Evolutionary conservation across 441 rosid genomes (phyloP), one percentile per base, ranked within the genome.

Genomic region (Kokia cookei): DNA sequence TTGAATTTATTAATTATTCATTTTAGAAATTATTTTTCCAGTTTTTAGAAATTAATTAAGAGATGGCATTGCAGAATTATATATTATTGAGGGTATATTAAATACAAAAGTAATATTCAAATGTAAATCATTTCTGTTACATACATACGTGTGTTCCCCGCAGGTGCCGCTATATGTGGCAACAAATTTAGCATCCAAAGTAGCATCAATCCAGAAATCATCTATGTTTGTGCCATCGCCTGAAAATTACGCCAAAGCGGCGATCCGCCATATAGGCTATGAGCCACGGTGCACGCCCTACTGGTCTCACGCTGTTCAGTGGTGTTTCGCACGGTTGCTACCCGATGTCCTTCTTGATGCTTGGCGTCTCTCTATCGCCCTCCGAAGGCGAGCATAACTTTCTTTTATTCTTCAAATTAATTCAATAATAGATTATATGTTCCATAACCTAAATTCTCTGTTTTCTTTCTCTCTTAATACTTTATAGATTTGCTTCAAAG

Each of bases 131-230:
- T 14, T 61, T 29, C 0, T 17, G 1, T 15, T 64, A 9, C 10
- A 19, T n/a, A 42, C 9, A 32, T 35, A 15, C 17, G 13, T 22
- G n/a, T 71, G 42, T 8, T 7, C 26, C 27, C 3, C 7, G 26
- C 17, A 92, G 96, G 91, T 87, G 1, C 97, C 96, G 2, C 62
- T 91, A 40, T 91, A 91, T 65, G 96, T 93, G 35, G 91, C 96
- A 45, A 93, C 98, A 22, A 86, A 81, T 65, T 90, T 90, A 93
- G 86, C 80, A 29, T 79, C 87, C n/a, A 77, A 64, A 70, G 92
- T 85, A 9, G 95, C 92, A 4, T 75, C 66, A 0, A 85, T 91
- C 26, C 71, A 82, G 50, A 77, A 72, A 65, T 54, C 85, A 50
- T 85, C 94, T 11, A 24, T 85, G 69, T 93, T 88, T 32, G 67